Base-by-base conservation (phyloP, 805 yeast species). In the Kodamaea restingae region DNA sequence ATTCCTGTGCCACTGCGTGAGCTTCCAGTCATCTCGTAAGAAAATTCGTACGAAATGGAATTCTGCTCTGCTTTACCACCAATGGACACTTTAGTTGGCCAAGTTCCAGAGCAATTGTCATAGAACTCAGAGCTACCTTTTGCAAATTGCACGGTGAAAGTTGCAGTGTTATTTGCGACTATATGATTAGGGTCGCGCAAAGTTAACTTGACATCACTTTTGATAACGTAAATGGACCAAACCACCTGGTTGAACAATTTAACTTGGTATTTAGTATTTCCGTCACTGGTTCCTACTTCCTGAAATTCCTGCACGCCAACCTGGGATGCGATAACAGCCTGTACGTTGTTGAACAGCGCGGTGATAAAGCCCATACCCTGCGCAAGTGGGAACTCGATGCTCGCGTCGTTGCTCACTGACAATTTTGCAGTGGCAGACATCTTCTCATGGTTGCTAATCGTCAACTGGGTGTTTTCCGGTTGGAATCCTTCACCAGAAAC, bases 291-390 rank as follows among this genome's bases (percentile, higher is more conserved):
- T 6, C 50, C 51, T 1, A 50, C 57, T 21, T 60, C 64, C 2
- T 64, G 61, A 40, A 83, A 66, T 14, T 65, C 63, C 44, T 72
- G 75, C 39, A 84, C 66, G 0, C 95, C 95, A 18, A 84, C 83
- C 20, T 70, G 73, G 17, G 85, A 76, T n/a, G 72, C 69, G 18
- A 84, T 47, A 2, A 47, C 45, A 2, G 60, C 58, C 31, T 33
- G 33, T 7, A 49, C 46, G 24, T 48, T 48, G 15, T 47, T 44
- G 39, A 53, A 55, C 12, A 72, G 60, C 18, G 81, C 86, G 22
- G 95, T 82, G 11, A 85, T 76, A 45, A 85, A 79, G 5, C 96
- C 96, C 76, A 73, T 72, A 39, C 97, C 97, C 58, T 84, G 90
- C 4, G 82, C 84, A 39, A 84, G 52, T 3, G 91, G 90, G 27